Evolutionary conservation across 441 rosid genomes (phyloP).

Genomic region (Pelargonium australe): DNA sequence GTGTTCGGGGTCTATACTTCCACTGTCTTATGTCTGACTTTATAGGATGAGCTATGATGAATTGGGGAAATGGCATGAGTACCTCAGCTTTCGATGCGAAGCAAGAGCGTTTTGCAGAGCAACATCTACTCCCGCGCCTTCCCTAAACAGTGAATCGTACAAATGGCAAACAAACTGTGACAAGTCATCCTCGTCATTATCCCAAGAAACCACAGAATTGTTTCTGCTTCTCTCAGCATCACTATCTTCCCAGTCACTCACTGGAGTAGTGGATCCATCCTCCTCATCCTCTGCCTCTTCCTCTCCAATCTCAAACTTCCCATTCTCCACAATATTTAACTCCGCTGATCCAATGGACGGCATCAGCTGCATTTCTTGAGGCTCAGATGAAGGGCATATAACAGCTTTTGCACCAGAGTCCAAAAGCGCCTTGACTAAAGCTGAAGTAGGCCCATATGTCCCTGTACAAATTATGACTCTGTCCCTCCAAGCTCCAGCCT

Average conservation of each 20-base stretch:
- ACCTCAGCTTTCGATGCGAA: conserved; percentile 16
- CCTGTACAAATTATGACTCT: conserved; percentile 84
- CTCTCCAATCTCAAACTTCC: conserved; percentile 85
- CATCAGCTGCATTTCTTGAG: conserved; percentile 45
- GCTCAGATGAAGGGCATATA: conserved; percentile 65
- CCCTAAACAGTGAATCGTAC: conserved; percentile 60
- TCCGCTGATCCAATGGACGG: conserved; percentile 48
- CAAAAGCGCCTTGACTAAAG: conserved; percentile 67
- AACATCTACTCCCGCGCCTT: conserved; percentile 56
- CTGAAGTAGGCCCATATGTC: conserved; percentile 60
- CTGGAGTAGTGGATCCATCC: conserved; percentile 47
- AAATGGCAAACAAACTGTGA: conserved; percentile 63
- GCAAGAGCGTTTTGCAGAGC: conserved; percentile 66
- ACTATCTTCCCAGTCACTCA: conserved; percentile 94
- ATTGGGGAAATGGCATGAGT: background rate
- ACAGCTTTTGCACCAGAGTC: conserved; percentile 94
- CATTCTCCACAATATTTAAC: conserved; percentile 45
- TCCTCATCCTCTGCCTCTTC: conserved; percentile 70
- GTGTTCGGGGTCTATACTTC: background rate
- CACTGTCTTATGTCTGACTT: background rate
- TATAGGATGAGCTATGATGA: background rate
- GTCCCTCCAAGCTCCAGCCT: conserved; percentile 98
- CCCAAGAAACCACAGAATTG: conserved; percentile 46
- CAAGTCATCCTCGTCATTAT: conserved; percentile 69
- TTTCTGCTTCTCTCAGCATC: conserved; percentile 50